Evolutionary conservation across 2,329 filamentous ascomycete genomes (phyloP).

Genomic region (Xylaria sp.): DNA sequence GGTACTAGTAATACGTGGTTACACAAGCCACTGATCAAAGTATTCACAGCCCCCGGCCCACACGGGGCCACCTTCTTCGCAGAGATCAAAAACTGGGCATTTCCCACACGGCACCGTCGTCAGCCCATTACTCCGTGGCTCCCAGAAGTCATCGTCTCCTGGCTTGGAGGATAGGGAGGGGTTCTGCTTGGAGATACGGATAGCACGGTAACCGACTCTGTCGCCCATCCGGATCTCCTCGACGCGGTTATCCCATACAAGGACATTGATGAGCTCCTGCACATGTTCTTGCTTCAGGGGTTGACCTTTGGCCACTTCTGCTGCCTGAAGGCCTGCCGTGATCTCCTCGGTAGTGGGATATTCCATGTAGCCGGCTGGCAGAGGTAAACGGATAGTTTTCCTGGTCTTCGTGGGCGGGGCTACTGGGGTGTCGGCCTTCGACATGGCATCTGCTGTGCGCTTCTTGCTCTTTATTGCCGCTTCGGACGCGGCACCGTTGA

Average conservation of each 20-base stretch:
- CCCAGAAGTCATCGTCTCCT: slow-evolving; percentile 50
- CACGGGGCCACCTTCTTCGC: slow-evolving; percentile 89
- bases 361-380: slow-evolving; percentile 74
- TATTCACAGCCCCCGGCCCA: slow-evolving; percentile 92
- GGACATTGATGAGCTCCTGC: slow-evolving; percentile 85
- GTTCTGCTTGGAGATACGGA: slow-evolving; percentile 59
- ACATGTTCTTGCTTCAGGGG: slow-evolving; percentile 79
- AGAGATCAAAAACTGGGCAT: slow-evolving; percentile 94
- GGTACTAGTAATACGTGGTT: slow-evolving; percentile 14
- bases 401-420: slow-evolving; percentile 48
- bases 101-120: slow-evolving; percentile 90
- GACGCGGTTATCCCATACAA: slow-evolving; percentile 87
- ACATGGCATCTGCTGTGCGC: slow-evolving; percentile 61
- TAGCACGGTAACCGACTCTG: slow-evolving; percentile 64
- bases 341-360: slow-evolving; percentile 87
- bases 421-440: slow-evolving; percentile 50
- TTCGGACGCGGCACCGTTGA: slow-evolving; percentile 60
- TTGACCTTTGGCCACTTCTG: slow-evolving; percentile 77
- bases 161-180: slow-evolving; percentile 43
- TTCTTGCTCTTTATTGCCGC: slow-evolving; percentile 60
- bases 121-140: slow-evolving; percentile 73
- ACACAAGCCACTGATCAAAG: slow-evolving; percentile 83
- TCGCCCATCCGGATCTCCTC: slow-evolving; percentile 69
- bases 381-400: slow-evolving; percentile 58
- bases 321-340: slow-evolving; percentile 76